A percentile compares a stretch with the other conserved stretches of the same genome.
Evolutionary conservation across 768 basidiomycete genomes (phyloP).

Genomic region (Amanita pseudoporphyria): DNA sequence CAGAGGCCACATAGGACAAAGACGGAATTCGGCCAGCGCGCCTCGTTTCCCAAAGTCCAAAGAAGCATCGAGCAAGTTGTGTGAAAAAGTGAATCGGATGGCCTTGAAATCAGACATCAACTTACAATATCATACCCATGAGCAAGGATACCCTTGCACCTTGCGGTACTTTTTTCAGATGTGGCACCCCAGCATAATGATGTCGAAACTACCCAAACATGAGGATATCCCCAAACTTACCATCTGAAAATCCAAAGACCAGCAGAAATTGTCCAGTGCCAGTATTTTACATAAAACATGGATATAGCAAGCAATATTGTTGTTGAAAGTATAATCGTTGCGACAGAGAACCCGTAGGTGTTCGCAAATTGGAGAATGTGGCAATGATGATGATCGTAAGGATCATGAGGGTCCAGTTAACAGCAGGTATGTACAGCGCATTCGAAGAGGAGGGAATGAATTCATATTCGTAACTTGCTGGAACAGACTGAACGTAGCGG

Average conservation of each 20-base stretch:
- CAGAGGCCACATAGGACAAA: conserved; percentile 12
- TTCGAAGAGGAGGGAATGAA: conserved; percentile 45
- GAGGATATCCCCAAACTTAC: conserved; percentile 16
- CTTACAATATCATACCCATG: conserved; percentile 42
- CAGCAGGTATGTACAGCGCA: conserved; percentile 50
- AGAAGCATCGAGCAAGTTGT: conserved; percentile 41
- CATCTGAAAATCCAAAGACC: conserved; percentile 57
- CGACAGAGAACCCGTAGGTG: conserved; percentile 55
- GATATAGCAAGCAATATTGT: conserved; percentile 46
- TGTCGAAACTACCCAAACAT: background rate
- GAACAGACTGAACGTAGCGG: conserved; percentile 50
- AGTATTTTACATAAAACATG: conserved; percentile 45
- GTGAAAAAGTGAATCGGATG: background rate
- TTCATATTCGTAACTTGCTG: conserved; percentile 61
- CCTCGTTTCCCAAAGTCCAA: conserved; percentile 47
- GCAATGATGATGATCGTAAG: conserved; percentile 43
- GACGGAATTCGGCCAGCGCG: background rate
- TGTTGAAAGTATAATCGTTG: conserved; percentile 58
- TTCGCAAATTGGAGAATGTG: conserved; percentile 48
- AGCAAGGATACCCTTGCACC: conserved; percentile 64
- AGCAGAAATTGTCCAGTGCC: conserved; percentile 31
- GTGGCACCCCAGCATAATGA: conserved; percentile 42
- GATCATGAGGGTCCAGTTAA: conserved; percentile 52
- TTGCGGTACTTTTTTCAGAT: conserved; percentile 47
- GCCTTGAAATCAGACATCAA: background rate